phyloP scores from a whole-genome alignment of 257 asterid species.

The Solanum piurae region DNA sequence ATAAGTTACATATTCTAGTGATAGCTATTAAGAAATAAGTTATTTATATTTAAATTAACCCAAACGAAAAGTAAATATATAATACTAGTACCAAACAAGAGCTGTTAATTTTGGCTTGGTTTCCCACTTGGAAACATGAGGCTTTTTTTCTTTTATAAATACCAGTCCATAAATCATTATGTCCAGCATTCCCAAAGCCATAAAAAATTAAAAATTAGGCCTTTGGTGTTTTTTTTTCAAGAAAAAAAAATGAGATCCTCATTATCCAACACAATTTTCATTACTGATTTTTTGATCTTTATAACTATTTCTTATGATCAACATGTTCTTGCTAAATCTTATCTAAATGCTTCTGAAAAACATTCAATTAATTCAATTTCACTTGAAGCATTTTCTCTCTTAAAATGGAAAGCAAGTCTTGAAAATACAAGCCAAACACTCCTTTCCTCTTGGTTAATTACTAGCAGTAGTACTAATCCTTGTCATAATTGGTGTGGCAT shows the following conservation, averaged over 20 bases:
- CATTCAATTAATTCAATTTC: neutral
- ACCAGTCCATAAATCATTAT: neutral
- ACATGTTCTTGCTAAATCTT: neutral
- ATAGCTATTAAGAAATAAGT: too few species aligned
- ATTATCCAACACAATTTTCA: neutral
- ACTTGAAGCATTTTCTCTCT: neutral
- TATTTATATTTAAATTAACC: neutral
- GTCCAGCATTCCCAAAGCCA: neutral
- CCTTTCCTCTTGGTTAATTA: neutral
- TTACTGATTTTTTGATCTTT: neutral
- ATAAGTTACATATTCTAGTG: neutral
- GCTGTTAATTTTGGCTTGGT: neutral
- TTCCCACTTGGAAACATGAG: neutral
- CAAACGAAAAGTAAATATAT: neutral
- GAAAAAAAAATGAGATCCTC: neutral
- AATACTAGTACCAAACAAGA: neutral
- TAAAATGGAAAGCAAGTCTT: constrained; percentile 4
- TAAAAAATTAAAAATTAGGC: neutral
- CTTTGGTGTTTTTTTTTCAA: neutral
- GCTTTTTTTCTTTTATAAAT: neutral
- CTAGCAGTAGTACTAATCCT: neutral
- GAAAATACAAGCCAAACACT: neutral
- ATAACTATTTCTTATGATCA: neutral
- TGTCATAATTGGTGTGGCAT: constrained; percentile 4
- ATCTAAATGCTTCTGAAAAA: neutral